Evolutionary conservation across 805 yeast genomes (phyloP).

Genomic region (Candida tibetensis): DNA sequence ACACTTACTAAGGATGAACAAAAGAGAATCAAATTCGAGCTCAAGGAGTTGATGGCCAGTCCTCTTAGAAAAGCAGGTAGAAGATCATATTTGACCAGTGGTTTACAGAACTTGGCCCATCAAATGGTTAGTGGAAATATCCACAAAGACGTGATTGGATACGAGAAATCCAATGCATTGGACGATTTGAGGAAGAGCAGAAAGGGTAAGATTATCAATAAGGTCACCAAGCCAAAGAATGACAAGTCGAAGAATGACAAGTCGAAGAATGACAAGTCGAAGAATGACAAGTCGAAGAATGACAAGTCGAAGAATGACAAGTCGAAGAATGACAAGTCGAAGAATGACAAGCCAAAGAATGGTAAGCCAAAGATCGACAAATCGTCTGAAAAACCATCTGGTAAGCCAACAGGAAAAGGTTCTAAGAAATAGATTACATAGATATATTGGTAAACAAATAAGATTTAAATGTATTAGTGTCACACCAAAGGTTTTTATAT

Average conservation of each 20-base stretch:
- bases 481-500: too few species aligned
- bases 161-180: slow-evolving; percentile 63
- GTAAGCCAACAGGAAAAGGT: too few species aligned
- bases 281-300: slow-evolving; percentile 1
- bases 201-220: background rate
- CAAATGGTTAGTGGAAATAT: slow-evolving; percentile 58
- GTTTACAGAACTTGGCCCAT: slow-evolving; percentile 74
- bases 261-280: slow-evolving; percentile 12
- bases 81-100: slow-evolving; percentile 76
- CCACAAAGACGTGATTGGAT: slow-evolving; percentile 69
- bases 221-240: background rate
- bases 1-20: slow-evolving; percentile 48
- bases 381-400: too few species aligned
- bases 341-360: slow-evolving; percentile 3
- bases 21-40: slow-evolving; percentile 46
- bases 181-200: slow-evolving; percentile 43
- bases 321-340: slow-evolving; percentile 4
- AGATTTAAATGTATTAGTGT: too few species aligned
- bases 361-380: slow-evolving; percentile 1
- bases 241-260: slow-evolving; percentile 3
- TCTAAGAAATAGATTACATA: too few species aligned
- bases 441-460: too few species aligned
- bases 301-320: slow-evolving; percentile 4
- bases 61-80: slow-evolving; percentile 65
- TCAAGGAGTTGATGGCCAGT: slow-evolving; percentile 48